A percentile compares a stretch with the other conserved stretches of the same genome.
These are phyloP conservation scores for Erodium maritimum DNA, from an alignment of 345 rosid species.

Conservation along the genomic window DNA sequence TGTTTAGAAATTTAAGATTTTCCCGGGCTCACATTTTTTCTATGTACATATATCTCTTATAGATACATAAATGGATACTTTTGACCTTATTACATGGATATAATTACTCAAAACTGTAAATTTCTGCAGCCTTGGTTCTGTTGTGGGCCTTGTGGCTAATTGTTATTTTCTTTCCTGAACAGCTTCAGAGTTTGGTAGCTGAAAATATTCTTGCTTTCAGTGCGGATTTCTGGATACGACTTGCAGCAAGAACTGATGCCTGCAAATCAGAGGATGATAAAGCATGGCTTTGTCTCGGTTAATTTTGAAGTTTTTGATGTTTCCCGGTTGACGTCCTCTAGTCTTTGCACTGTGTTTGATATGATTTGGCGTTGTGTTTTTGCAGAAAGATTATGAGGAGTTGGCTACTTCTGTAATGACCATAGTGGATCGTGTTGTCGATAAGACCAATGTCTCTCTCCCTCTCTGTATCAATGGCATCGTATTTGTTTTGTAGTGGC, in stretches of 20 bases:
- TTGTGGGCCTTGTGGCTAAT: constrained; percentile 1
- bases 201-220: constrained; percentile 86
- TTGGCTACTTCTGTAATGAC: constrained; percentile 66
- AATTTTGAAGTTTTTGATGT: constrained; percentile 9
- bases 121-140: background rate
- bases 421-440: constrained; percentile 72
- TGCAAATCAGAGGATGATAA: constrained; percentile 89
- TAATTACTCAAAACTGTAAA: background rate
- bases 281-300: constrained; percentile 41
- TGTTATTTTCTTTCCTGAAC: constrained; percentile 18
- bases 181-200: constrained; percentile 74
- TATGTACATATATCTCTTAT: too few species aligned
- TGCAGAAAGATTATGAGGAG: constrained; percentile 92
- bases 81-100: background rate
- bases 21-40: too few species aligned
- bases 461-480: background rate
- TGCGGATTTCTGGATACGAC: constrained; percentile 75
- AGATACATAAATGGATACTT: too few species aligned
- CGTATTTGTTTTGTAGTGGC: background rate
- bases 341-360: constrained; percentile 7
- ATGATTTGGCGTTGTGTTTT: constrained; percentile 5
- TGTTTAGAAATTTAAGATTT: too few species aligned
- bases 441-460: constrained; percentile 54
- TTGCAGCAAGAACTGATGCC: constrained; percentile 75
- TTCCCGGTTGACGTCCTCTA: constrained; percentile 6